A percentile compares a stretch with the other conserved stretches of the same genome.
Evolutionary conservation across 257 asterid species (phyloP).

Genomic region (Leptodermis oblonga): DNA sequence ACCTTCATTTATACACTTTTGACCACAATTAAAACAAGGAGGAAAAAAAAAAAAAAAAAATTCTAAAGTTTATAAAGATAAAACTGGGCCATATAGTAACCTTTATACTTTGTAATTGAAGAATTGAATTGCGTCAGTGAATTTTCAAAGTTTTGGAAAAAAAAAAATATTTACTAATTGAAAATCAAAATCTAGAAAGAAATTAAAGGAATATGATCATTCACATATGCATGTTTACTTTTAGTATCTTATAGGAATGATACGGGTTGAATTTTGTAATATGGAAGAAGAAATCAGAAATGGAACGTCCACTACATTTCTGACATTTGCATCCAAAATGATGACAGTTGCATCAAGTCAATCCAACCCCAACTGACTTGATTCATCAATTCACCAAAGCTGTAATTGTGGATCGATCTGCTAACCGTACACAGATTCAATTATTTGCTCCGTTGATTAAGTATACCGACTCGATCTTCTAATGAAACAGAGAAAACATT

Average conservation of each 20-base stretch:
- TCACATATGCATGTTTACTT: neutral
- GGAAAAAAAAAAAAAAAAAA: no score
- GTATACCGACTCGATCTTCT: no score
- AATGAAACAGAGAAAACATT: no score
- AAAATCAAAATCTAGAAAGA: constrained; percentile 23
- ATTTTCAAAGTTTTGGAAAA: constrained; percentile 6
- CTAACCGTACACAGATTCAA: no score
- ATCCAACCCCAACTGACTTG: neutral
- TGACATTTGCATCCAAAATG: constrained; percentile 9
- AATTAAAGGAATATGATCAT: constrained; percentile 5
- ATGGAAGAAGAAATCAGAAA: neutral
- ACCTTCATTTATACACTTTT: neutral
- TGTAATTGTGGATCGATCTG: no score
- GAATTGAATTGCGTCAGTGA: neutral
- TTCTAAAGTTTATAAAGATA: neutral
- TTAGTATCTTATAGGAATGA: neutral
- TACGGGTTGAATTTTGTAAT: constrained; percentile 1
- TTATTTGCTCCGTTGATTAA: no score
- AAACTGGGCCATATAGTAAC: neutral
- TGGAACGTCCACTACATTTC: constrained; percentile 7
- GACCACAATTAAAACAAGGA: no score
- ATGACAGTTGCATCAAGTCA: constrained; percentile 16
- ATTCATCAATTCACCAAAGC: neutral
- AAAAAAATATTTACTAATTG: constrained; percentile 1
- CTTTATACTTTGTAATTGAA: no score